Base-by-base conservation (phyloP, 2,329 filamentous ascomycete genomes). In the Teratosphaeria epicoccoides region DNA sequence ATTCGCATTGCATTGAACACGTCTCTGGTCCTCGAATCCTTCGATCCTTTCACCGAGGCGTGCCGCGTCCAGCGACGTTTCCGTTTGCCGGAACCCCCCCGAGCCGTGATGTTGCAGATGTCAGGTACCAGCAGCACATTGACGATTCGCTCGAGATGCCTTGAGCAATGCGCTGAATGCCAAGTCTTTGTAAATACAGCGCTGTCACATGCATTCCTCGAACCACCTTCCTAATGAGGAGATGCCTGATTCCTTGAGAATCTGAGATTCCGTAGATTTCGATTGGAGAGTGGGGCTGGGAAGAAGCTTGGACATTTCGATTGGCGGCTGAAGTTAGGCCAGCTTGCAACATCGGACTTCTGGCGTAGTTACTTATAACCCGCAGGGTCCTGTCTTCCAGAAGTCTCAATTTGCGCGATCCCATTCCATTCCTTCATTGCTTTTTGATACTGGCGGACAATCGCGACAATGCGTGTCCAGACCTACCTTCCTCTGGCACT, bases 391-490 rank as follows among this genome's bases (percentile, higher is more conserved):
- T n/a, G n/a, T n/a, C n/a, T n/a, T n/a, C 33, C 33, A 14, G 20
- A 17, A 40, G n/a, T 7, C 17, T 29, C n/a, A 17, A 20, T 17
- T 17, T 40, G 33, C n/a, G 33, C 33, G 7, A 17, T 40, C 28
- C 6, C 28, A 10, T 11, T 29, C 10, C 28, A 29, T 40, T 40
- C n/a, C 5, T 40, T 40, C n/a, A 20, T 40, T 40, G 33, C 33
- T 49, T 24, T 46, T 50, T 25, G n/a, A n/a, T 24, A 17, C 33
- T 45, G 25, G 26, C 43, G 33, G 26, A 33, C 37, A n/a, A 24
- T 23, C 46, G 14, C 46, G 26, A 20, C 78, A 82, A 94, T 95
- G 88, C 88, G 85, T 82, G 82, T 95, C 73, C 85, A 47, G 33
- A 40, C 44, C 6, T 46, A 86, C 74, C 77, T 85, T 70, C 81